Evolutionary conservation across 768 basidiomycete genomes (phyloP), one percentile per base, ranked within the genome.

Genomic region (Leccinum sublutescens): DNA sequence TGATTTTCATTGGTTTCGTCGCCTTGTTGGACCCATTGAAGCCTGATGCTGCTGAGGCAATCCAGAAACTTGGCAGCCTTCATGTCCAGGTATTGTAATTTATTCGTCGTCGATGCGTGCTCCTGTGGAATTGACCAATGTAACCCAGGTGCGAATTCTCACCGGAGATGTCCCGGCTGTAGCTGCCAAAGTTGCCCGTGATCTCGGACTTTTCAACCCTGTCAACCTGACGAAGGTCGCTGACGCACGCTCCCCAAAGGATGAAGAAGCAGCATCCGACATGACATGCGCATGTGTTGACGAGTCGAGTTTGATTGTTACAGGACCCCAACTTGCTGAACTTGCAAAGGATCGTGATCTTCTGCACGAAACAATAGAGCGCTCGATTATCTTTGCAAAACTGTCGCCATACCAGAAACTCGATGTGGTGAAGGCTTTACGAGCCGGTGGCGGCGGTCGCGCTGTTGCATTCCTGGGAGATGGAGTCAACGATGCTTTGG

Each of bases 121-220:
- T 52, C 21, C 9, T 38, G 17, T 48, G 62, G 56, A 67, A 58
- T 40, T 59, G 49, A 53, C 25, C n/a, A 29, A 51, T 17, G 48
- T 45, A 12, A 47, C 10, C 1, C n/a, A 71, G 73, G 69, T 71
- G 11, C 73, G 72, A 50, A 76, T 75, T 59, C 74, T 75, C 36
- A 75, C 74, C 2, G 75, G 74, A 34, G 74, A 75, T 50, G 66
- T 58, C 25, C 69, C 75, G 19, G 69, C 74, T 2, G 72, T 76
- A 4, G 74, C 74, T 40, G 73, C 73, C 54, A 76, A 75, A 60
- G 75, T 75, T 38, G 75, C 74, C 11, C 75, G 73, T 38, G 74
- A 75, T 47, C 69, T 75, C 47, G 74, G 74, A 11, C 64, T 75
- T 53, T 68, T 76, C 52, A 57, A 60, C 33, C 19, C 63, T 29